Percentiles rank a stretch among this genome's conserved stretches.
Evolutionary conservation across 2,329 filamentous ascomycete genomes (phyloP).

Genomic region (Calonectria fujianensis): DNA sequence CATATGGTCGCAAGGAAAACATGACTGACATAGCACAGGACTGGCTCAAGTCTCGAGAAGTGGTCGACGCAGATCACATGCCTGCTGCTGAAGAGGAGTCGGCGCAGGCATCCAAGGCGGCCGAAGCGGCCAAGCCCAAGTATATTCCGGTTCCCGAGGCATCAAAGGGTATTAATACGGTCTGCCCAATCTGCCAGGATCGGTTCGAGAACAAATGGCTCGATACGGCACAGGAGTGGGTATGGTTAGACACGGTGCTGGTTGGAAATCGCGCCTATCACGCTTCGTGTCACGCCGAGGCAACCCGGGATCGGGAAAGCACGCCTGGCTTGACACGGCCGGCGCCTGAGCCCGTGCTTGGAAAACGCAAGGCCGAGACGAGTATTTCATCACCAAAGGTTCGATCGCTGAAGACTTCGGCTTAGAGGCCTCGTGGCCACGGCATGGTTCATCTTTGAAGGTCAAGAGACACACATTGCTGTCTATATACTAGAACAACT

Average conservation of each 20-base stretch:
- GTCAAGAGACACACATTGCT: neutral
- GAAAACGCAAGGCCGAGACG: conserved; percentile 85
- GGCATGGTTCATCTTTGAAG: neutral
- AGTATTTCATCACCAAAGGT: conserved; percentile 63
- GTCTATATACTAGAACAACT: conserved; percentile 12
- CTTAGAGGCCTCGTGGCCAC: conserved; percentile 42
- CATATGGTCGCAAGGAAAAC: neutral
- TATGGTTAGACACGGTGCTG: conserved; percentile 92
- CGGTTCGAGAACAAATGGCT: conserved; percentile 95
- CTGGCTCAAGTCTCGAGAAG: conserved; percentile 91
- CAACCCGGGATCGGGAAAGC: conserved; percentile 77
- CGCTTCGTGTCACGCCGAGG: conserved; percentile 90
- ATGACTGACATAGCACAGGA: conserved; percentile 73
- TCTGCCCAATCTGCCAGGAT: conserved; percentile 96
- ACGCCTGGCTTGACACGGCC: conserved; percentile 69
- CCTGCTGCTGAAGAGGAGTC: conserved; percentile 58
- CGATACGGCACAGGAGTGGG: conserved; percentile 95
- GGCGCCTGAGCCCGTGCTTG: conserved; percentile 77
- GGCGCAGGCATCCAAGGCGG: conserved; percentile 61
- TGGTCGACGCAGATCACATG: conserved; percentile 78
- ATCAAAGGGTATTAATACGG: conserved; percentile 81
- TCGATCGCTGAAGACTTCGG: conserved; percentile 60
- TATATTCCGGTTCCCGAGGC: conserved; percentile 92
- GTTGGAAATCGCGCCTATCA: conserved; percentile 90
- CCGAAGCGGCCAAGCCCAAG: conserved; percentile 70